phyloP scores from a whole-genome alignment of 2,329 filamentous ascomycete genomes.

The Apiospora sp. region DNA sequence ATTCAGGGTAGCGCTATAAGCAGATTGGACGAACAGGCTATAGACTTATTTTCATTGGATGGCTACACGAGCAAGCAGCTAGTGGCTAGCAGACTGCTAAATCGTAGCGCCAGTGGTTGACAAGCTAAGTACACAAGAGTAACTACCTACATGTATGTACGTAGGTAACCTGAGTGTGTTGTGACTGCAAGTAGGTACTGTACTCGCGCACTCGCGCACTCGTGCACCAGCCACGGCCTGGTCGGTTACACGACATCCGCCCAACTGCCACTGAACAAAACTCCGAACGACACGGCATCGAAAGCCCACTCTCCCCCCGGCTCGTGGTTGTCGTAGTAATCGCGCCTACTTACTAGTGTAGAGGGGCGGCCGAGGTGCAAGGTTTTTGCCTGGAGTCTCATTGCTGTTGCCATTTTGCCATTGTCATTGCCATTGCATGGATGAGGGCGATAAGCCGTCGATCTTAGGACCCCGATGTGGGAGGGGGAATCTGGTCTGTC shows the following conservation, averaged over 20 bases:
- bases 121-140: neutral
- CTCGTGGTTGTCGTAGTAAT: conserved; percentile 1
- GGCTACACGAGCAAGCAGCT: conserved; percentile 7
- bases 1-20: neutral
- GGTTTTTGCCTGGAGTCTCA: neutral
- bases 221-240: conserved; percentile 1
- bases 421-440: neutral
- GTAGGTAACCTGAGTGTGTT: neutral
- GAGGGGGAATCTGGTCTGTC: neutral
- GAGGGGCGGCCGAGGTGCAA: neutral
- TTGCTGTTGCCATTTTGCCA: too few relatives aligned
- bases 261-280: conserved; percentile 12
- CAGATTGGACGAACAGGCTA: neutral
- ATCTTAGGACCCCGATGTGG: neutral
- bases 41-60: neutral
- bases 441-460: neutral
- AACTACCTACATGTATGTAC: neutral
- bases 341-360: neutral
- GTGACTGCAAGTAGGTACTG: neutral
- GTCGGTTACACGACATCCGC: neutral
- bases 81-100: neutral
- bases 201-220: neutral
- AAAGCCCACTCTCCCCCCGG: neutral
- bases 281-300: neutral
- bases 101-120: neutral